Evolutionary conservation across 208 protist genomes (phyloP).

Genomic region (Zelonia costaricensis): DNA sequence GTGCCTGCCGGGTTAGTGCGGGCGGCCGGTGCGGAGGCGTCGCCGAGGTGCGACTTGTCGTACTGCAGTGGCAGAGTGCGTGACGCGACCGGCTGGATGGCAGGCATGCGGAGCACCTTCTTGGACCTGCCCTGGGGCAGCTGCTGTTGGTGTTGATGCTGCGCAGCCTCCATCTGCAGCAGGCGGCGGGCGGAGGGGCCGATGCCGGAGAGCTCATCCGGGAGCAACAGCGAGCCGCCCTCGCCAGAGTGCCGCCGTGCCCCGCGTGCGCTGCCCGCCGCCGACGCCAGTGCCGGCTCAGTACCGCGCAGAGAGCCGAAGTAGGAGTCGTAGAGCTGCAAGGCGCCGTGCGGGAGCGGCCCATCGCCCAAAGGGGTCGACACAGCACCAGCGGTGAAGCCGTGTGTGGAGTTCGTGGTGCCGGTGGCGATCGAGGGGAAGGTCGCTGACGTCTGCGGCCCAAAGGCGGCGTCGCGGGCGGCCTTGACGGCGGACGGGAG

Average conservation of each 20-base stretch:
- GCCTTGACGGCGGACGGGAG: conserved; percentile 37
- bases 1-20: neutral
- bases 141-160: conserved; percentile 1
- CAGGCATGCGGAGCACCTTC: neutral
- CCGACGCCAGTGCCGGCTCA: conserved; percentile 7
- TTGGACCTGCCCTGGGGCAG: neutral
- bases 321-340: conserved; percentile 33
- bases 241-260: neutral
- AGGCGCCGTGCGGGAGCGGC: conserved; percentile 14
- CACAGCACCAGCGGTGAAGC: neutral
- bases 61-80: conserved; percentile 4
- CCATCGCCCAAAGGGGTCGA: neutral
- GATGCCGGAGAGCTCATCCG: conserved; percentile 40
- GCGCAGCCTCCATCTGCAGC: conserved; percentile 22
- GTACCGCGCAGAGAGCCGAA: conserved; percentile 10
- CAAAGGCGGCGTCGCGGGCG: conserved; percentile 15
- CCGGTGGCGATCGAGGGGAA: neutral
- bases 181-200: conserved; percentile 51
- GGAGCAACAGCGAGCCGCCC: conserved; percentile 13
- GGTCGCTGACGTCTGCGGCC: neutral
- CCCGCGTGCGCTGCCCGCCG: no score
- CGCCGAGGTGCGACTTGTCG: neutral
- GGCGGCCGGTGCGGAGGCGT: no score
- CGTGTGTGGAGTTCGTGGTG: neutral
- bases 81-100: conserved; percentile 1